A percentile compares a stretch with the other conserved stretches of the same genome.
Conservation (phyloP, 192 early-diverging fungal species). For the Coemansia sp. region DNA sequence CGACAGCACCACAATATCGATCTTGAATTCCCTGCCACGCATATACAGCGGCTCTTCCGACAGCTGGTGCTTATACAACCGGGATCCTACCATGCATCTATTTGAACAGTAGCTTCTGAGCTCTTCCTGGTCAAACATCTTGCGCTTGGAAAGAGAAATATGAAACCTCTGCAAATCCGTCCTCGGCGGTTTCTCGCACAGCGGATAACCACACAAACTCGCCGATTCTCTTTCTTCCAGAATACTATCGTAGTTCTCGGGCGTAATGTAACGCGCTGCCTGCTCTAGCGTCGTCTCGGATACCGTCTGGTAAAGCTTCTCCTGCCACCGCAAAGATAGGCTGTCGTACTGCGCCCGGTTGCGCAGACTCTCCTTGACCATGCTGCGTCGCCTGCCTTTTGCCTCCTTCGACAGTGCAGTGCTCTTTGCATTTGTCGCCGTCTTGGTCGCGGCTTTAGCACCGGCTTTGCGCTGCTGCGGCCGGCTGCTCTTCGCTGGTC, state of each 20-base stretch:
- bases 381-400: constrained; percentile 12
- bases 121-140: constrained; percentile 76
- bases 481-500: too few species aligned
- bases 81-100: constrained; percentile 70
- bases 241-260: constrained; percentile 65
- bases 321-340: constrained; percentile 42
- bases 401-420: constrained; percentile 6
- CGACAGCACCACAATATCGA: constrained; percentile 26
- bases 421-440: not conserved
- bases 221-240: constrained; percentile 71
- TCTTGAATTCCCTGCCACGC: constrained; percentile 23
- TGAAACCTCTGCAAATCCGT: constrained; percentile 49
- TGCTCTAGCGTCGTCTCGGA: constrained; percentile 25
- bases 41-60: constrained; percentile 76
- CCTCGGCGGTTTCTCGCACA: constrained; percentile 58
- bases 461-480: not conserved
- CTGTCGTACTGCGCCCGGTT: constrained; percentile 32
- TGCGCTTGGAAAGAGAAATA: constrained; percentile 69
- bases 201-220: constrained; percentile 78
- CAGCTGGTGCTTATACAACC: constrained; percentile 69
- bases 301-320: constrained; percentile 38
- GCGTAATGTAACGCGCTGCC: constrained; percentile 64
- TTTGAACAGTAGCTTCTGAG: constrained; percentile 69
- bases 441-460: not conserved
- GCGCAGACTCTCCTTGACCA: constrained; percentile 28